Conservation (phyloP, 192 early-diverging fungal genomes). For the Linnemannia zychae region DNA sequence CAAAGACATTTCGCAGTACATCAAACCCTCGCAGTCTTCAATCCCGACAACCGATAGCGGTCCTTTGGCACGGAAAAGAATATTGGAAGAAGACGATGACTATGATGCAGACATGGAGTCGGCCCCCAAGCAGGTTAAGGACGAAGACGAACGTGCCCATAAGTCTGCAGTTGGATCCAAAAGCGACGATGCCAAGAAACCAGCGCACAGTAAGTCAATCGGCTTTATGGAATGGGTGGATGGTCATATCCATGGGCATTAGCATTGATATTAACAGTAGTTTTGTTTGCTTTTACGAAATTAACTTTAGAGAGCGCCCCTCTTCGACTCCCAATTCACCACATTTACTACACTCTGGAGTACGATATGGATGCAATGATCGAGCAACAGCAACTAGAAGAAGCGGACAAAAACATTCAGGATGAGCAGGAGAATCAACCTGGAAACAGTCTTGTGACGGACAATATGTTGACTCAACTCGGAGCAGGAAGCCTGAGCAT, state of each 20-base stretch:
- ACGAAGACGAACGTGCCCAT: not conserved
- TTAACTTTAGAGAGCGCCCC: slow-evolving; percentile 32
- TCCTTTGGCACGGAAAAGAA: slow-evolving; percentile 34
- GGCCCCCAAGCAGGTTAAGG: slow-evolving; percentile 9
- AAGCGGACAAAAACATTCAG: slow-evolving; percentile 45
- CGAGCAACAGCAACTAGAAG: slow-evolving; percentile 60
- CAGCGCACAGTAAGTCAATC: not conserved
- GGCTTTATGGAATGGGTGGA: not conserved
- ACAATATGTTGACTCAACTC: slow-evolving; percentile 39
- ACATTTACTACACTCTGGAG: slow-evolving; percentile 78
- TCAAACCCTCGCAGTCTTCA: not conserved
- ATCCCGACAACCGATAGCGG: slow-evolving; percentile 13
- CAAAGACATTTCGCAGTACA: slow-evolving; percentile 2
- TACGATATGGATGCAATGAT: slow-evolving; percentile 71
- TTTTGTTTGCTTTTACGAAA: not conserved
- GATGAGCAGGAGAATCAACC: slow-evolving; percentile 41
- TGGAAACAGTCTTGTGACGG: slow-evolving; percentile 23
- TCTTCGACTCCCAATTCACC: slow-evolving; percentile 64
- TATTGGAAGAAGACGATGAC: slow-evolving; percentile 50
- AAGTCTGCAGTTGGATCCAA: not conserved
- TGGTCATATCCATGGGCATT: not conserved
- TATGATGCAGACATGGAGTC: slow-evolving; percentile 49
- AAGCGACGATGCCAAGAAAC: not conserved
- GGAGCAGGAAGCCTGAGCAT: slow-evolving; percentile 51
- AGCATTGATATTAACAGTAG: not conserved